A percentile compares a stretch with the other conserved stretches of the same genome.
These are phyloP conservation scores for Oryza meyeriana DNA, from an alignment of 176 grass and related monocot genomes.

Conservation along the genomic window DNA sequence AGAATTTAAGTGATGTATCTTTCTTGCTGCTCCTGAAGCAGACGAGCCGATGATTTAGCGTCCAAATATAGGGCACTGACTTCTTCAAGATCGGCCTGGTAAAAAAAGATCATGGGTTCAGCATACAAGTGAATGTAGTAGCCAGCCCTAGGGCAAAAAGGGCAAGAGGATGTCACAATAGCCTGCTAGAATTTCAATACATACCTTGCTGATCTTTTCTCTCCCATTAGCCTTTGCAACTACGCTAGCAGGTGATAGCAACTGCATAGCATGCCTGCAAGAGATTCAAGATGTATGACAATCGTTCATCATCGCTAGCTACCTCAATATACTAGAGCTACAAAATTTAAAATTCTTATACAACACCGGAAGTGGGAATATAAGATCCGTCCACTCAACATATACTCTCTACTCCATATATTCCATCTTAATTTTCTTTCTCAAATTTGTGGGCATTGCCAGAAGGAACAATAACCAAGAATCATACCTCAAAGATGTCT, in stretches of 20 bases:
- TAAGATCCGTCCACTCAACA: neutral
- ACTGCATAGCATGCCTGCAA: slow-evolving; percentile 86
- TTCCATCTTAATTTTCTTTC: neutral
- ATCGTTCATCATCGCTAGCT: neutral
- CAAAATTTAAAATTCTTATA: neutral
- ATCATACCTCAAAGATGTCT: slow-evolving; percentile 76
- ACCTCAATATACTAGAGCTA: neutral
- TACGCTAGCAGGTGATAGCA: slow-evolving; percentile 82
- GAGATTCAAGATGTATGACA: slow-evolving; percentile 4
- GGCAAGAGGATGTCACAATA: neutral
- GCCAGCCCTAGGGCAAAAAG: neutral
- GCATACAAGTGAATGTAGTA: neutral
- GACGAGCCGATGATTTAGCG: slow-evolving; percentile 76
- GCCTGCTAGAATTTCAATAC: neutral
- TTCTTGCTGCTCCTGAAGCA: slow-evolving; percentile 95
- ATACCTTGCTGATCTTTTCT: slow-evolving; percentile 96
- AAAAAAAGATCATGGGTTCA: neutral
- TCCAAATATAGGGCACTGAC: slow-evolving; percentile 70
- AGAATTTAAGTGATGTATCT: slow-evolving; percentile 68
- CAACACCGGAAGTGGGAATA: neutral
- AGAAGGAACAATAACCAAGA: neutral
- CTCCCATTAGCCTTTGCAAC: slow-evolving; percentile 79
- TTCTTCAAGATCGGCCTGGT: slow-evolving; percentile 80
- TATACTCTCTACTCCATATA: neutral
- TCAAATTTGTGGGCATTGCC: neutral